phyloP scores from a whole-genome alignment of 1,284 basidiomycete genomes.

The Cutaneotrichosporon cutaneum region DNA sequence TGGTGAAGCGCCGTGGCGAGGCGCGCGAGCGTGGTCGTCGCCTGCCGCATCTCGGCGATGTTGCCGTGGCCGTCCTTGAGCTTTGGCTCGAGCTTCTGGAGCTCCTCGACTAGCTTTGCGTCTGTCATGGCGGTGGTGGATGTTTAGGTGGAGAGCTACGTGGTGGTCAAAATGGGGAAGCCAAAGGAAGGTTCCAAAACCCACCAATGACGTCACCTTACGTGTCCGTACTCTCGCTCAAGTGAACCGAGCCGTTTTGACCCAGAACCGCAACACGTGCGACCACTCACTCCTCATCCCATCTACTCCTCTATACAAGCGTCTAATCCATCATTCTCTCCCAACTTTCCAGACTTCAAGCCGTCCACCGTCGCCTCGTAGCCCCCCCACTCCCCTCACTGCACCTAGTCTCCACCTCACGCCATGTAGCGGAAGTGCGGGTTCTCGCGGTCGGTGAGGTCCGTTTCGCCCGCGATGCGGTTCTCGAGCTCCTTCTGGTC shows the following conservation, averaged over 20 bases:
- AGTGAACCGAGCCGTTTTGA: too few relatives aligned
- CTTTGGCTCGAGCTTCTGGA: background rate
- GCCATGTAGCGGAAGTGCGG: conserved; percentile 1
- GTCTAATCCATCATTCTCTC: too few relatives aligned
- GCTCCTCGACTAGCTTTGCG: background rate
- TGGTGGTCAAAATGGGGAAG: too few relatives aligned
- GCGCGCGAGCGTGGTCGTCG: background rate
- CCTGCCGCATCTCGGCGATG: background rate
- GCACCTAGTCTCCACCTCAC: too few relatives aligned
- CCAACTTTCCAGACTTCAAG: too few relatives aligned
- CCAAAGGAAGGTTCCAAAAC: too few relatives aligned
- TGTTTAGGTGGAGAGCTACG: background rate
- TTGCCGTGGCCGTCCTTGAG: background rate
- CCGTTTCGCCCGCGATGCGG: conserved; percentile 32
- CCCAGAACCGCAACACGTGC: too few relatives aligned
- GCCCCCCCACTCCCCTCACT: too few relatives aligned
- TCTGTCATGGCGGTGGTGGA: background rate
- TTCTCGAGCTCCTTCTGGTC: conserved; percentile 27
- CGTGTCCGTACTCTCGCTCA: too few relatives aligned
- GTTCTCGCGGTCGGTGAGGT: conserved; percentile 27
- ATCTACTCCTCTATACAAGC: too few relatives aligned
- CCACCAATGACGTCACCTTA: background rate
- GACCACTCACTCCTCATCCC: too few relatives aligned
- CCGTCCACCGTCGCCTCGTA: too few relatives aligned
- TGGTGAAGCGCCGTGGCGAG: background rate